Base-by-base conservation (phyloP, 306 rosid genomes). In the Alnus glutinosa region DNA sequence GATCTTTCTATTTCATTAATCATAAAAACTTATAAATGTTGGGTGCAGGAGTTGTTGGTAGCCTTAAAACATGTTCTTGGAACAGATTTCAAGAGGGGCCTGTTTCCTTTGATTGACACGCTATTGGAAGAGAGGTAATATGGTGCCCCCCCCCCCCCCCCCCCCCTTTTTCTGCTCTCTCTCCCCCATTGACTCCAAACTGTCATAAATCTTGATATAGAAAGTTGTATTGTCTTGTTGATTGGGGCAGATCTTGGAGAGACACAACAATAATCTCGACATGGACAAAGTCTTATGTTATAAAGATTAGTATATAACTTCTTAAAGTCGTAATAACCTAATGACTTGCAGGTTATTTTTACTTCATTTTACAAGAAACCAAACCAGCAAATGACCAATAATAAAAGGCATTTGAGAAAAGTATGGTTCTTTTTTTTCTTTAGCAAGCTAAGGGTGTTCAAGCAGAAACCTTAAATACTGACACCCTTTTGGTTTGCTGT, bases 31-130 rank as follows among this genome's bases (percentile, higher is more conserved):
- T 67, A 69, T 70, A 63, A 37, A 51, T 86, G 77, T 82, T 86
- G 81, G 79, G 42, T 82, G 89, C 98, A 96, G 99, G 99, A 96
- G 81, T 80, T 96, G 73, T 87, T 96, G 77, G 94, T 96, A 54
- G 93, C 99, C 64, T 88, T 93, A 78, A 96, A 96, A 84, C 99
- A 93, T 89, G 98, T 96, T 81, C 99, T 96, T 79, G 99, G 99
- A 85, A 93, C 98, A 8, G 99, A 96, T 86, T 93, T 92, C 83
- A 91, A 96, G 87, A 89, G 98, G 86, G 99, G 99, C 55, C 91
- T 96, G 85, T 96, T 96, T 93, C 99, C 99, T 51, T 80, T 96
- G 84, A 92, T 96, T 79, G 99, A 96, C 82, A 96, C 97, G 6
- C 89, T 96, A 54, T 77, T 93, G 90, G 98, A 96, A 82, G 98